These are phyloP conservation scores for Juncus inflexus DNA, from an alignment of 176 grass and related monocot genomes.

Conservation along the genomic window DNA sequence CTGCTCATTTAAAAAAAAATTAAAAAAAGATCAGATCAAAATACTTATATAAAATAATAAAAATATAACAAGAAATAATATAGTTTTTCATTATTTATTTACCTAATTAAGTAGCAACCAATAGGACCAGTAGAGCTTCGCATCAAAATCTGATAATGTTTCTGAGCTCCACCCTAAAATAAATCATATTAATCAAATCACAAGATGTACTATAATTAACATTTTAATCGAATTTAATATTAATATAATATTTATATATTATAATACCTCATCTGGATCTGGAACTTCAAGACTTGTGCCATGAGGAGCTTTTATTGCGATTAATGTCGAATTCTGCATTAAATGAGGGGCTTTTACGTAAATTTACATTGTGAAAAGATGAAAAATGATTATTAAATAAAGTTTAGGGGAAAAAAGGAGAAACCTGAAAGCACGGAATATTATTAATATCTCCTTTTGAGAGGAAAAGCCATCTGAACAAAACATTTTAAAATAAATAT, in stretches of 20 bases:
- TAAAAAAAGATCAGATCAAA: conserved; percentile 9
- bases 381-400: not conserved
- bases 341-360: conserved; percentile 20
- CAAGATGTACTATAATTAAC: not conserved
- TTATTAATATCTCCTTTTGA: conserved; percentile 64
- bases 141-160: conserved; percentile 61
- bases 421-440: conserved; percentile 67
- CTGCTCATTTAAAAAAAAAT: conserved; percentile 16
- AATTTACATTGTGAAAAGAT: conserved; percentile 20
- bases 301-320: conserved; percentile 85
- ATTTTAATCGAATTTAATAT: conserved; percentile 2
- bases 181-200: conserved; percentile 1
- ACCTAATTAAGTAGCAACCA: conserved; percentile 81
- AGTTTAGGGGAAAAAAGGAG: conserved; percentile 8
- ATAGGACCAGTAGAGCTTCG: conserved; percentile 88
- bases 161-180: conserved; percentile 53
- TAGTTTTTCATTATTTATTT: not conserved
- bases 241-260: conserved; percentile 7
- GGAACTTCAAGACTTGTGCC: conserved; percentile 85
- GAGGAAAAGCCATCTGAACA: conserved; percentile 65
- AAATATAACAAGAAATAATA: not conserved
- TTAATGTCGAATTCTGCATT: conserved; percentile 55
- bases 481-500: conserved; percentile 8
- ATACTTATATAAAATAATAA: not conserved
- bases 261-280: conserved; percentile 60